Percentiles rank a stretch among this genome's conserved stretches.
phyloP scores from a whole-genome alignment of 345 rosid genomes.

The Acer saccharum region DNA sequence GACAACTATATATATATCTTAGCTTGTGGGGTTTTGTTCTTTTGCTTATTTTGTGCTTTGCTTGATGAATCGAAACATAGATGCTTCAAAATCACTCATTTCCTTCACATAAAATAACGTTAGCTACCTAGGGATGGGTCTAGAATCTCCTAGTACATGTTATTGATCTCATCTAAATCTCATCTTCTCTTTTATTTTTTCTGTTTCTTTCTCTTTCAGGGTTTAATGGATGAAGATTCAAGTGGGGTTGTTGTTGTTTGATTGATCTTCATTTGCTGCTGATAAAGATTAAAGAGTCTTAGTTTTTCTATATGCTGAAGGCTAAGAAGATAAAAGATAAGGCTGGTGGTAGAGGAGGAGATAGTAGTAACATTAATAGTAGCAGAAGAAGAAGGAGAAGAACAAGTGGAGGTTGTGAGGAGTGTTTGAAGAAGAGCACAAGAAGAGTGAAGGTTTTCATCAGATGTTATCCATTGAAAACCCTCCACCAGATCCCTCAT shows the following conservation, averaged over 20 bases:
- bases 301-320: conserved; percentile 59
- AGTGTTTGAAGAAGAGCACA: conserved; percentile 65
- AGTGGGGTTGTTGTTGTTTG: conserved; percentile 30
- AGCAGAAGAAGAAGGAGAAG: conserved; percentile 36
- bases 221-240: conserved; percentile 47
- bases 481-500: conserved; percentile 71
- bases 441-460: conserved; percentile 62
- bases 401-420: conserved; percentile 42
- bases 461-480: conserved; percentile 88
- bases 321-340: conserved; percentile 50
- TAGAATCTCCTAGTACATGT: conserved; percentile 5
- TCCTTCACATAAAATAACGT: conserved; percentile 64
- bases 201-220: conserved; percentile 40
- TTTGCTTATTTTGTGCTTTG: conserved; percentile 39
- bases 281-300: conserved; percentile 6
- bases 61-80: conserved; percentile 37
- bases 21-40: conserved; percentile 37
- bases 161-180: conserved; percentile 28
- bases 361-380: conserved; percentile 20
- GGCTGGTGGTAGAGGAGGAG: conserved; percentile 32
- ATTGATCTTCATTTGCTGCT: conserved; percentile 20
- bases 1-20: conserved; percentile 22
- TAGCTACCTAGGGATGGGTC: conserved; percentile 2
- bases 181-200: neutral
- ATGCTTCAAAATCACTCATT: conserved; percentile 40